A percentile compares a stretch with the other conserved stretches of the same genome.
Conservation (phyloP, 1,139 yeast genomes). For the Nakaseomyces sp. region DNA sequence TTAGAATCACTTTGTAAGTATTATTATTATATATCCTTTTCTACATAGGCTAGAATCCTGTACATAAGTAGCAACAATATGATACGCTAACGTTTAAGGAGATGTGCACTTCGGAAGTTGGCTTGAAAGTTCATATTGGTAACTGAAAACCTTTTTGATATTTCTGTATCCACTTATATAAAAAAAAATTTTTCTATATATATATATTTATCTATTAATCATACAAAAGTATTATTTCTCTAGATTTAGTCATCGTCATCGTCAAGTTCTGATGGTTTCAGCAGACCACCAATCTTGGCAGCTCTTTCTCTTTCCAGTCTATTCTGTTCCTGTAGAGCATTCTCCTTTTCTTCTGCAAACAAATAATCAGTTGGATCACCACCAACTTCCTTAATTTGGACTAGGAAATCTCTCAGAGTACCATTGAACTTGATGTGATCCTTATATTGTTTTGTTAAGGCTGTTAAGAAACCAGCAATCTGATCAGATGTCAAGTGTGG, state of each 20-base stretch:
- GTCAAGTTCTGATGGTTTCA: constrained; percentile 95
- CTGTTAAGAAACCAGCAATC: constrained; percentile 70
- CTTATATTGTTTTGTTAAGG: constrained; percentile 61
- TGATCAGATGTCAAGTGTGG: constrained; percentile 83
- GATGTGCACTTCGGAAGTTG: too few relatives aligned
- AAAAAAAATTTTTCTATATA: not conserved
- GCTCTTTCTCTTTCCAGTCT: constrained; percentile 73
- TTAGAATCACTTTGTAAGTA: not conserved
- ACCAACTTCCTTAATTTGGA: constrained; percentile 90
- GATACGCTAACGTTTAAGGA: not conserved
- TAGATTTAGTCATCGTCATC: constrained; percentile 37
- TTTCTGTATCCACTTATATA: too few relatives aligned
- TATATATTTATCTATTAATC: not conserved
- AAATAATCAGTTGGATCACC: constrained; percentile 88
- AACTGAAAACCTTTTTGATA: too few relatives aligned
- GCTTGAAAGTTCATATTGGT: too few relatives aligned
- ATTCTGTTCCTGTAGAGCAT: constrained; percentile 60
- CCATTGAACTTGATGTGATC: constrained; percentile 75
- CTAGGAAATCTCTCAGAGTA: constrained; percentile 87
- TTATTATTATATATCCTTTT: constrained; percentile 6
- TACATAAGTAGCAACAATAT: not conserved
- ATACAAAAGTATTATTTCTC: not conserved
- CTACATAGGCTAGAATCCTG: constrained; percentile 1
- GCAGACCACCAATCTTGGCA: constrained; percentile 80
- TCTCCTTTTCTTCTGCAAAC: constrained; percentile 88